Evolutionary conservation across 495 filamentous ascomycete species (phyloP), one percentile per base, ranked within the genome.

Genomic region (Trichodelitschia bisporula): DNA sequence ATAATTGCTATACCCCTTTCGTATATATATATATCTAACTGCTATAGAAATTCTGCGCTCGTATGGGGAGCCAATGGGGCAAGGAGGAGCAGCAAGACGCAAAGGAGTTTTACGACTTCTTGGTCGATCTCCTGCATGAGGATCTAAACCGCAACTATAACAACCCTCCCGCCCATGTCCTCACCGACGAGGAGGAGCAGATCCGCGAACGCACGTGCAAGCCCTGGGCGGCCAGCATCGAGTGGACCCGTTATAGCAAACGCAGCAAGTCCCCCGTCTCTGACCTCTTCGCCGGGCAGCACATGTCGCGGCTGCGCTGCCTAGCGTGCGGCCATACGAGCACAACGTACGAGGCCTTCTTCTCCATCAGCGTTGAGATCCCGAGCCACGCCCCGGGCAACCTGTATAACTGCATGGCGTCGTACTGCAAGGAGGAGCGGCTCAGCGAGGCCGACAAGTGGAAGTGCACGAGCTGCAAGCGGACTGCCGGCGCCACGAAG

Each of bases 71-170:
- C 4, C 58, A 68, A 41, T 72, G 67, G 65, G 56, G 51, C 8
- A 61, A 66, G 26, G 59, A 66, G 33, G 51, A 61, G 28, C 73
- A 82, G 39, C 77, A 84, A 48, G 77, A 84, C 45, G 66, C 75
- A 8, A 71, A 72, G 41, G 77, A 82, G 39, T 82, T 77, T 34
- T 66, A 77, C 37, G 66, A 66, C 38, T 78, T 74, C 43, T 43
- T 78, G 3, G 51, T 80, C 10, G 70, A 75, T 40, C 61, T 58
- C 27, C 48, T 84, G 4, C 72, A 76, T 31, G 75, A 84, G 45
- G 77, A 84, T 42, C 53, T 77, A 16, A 84, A 84, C 38, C 49
- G 60, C 20, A 60, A 64, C 24, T 76, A 65, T 56, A 55, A 66
- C 28, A 54, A 59, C 23, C 58, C 48, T 5, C 67, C 61, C 2